phyloP scores from a whole-genome alignment of 306 rosid genomes.

The Casuarina glauca region DNA sequence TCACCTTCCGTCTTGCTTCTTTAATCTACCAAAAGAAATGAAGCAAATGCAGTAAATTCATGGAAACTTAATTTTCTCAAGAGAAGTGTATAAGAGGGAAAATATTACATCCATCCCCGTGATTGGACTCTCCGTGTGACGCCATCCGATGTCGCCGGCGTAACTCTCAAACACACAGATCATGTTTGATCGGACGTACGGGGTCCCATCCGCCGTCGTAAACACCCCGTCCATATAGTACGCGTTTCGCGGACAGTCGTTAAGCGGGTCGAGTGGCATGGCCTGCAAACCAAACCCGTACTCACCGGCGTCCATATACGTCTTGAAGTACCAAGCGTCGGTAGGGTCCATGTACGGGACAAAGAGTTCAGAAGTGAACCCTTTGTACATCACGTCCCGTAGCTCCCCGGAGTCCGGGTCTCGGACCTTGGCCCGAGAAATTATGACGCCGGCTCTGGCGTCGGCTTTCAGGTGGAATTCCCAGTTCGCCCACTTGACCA shows the following conservation, averaged over 20 bases:
- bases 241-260: conserved; percentile 86
- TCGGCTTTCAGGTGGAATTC: conserved; percentile 80
- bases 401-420: conserved; percentile 64
- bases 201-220: conserved; percentile 70
- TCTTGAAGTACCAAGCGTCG: conserved; percentile 89
- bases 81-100: too few species aligned
- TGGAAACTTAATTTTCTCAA: too few species aligned
- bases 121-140: conserved; percentile 80
- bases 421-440: conserved; percentile 57
- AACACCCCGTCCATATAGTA: conserved; percentile 78
- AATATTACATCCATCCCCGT: conserved; percentile 35
- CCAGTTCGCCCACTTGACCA: conserved; percentile 90
- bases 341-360: conserved; percentile 96
- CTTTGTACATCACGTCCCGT: conserved; percentile 80
- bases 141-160: conserved; percentile 86
- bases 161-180: conserved; percentile 83
- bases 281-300: conserved; percentile 84
- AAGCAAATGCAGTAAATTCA: background rate
- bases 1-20: conserved; percentile 91
- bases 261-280: conserved; percentile 83
- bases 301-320: conserved; percentile 93
- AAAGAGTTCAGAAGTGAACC: conserved; percentile 74
- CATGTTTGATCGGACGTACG: conserved; percentile 68
- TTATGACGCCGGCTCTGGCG: conserved; percentile 60
- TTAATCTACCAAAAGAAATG: conserved; percentile 42